Evolutionary conservation across 2,329 filamentous ascomycete species (phyloP).

Genomic region (Plectosphaerella sp.): DNA sequence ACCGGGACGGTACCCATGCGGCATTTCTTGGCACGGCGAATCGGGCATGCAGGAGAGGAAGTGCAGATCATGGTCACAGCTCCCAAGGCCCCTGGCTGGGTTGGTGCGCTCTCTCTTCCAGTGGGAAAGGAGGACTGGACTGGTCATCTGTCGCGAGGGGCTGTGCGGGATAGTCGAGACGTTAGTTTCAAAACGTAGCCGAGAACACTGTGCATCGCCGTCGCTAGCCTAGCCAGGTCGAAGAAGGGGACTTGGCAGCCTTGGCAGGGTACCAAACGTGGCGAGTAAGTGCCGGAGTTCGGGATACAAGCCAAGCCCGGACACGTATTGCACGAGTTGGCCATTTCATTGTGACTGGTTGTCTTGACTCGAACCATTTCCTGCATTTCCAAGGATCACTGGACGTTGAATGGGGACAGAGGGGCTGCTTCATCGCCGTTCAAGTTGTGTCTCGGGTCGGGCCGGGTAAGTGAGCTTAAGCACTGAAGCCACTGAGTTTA

Average conservation of each 20-base stretch:
- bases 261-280: too few relatives aligned
- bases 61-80: background rate
- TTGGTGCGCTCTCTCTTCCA: background rate
- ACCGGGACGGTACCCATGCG: too few relatives aligned
- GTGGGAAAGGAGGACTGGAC: background rate
- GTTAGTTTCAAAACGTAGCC: background rate
- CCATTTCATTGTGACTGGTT: too few relatives aligned
- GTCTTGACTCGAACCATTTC: too few relatives aligned
- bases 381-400: too few relatives aligned
- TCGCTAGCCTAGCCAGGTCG: background rate
- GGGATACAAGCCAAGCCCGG: too few relatives aligned
- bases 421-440: too few relatives aligned
- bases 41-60: background rate
- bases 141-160: background rate
- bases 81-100: background rate
- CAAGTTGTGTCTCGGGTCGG: background rate
- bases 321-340: too few relatives aligned
- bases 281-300: too few relatives aligned
- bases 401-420: too few relatives aligned
- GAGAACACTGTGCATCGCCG: background rate
- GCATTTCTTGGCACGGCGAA: background rate
- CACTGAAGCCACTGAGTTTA: too few relatives aligned
- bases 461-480: background rate
- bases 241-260: too few relatives aligned
- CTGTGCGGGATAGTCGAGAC: background rate